Conservation (phyloP, 1,284 basidiomycete species). For the Heterobasidion irregulare region DNA sequence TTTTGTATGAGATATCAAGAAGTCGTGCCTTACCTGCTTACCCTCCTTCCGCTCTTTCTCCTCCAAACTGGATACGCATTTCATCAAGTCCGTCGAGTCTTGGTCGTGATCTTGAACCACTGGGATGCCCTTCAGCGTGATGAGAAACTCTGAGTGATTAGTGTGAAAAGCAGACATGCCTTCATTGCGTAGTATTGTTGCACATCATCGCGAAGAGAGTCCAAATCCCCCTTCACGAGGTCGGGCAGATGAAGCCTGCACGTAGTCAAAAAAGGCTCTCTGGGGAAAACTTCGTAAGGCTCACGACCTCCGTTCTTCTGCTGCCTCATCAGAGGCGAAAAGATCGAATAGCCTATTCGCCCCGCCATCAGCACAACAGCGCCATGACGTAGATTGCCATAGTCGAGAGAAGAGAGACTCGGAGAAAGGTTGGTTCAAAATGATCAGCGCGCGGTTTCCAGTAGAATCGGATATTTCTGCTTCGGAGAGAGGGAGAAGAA, state of each 20-base stretch:
- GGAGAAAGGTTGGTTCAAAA: constrained; percentile 86
- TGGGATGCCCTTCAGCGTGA: constrained; percentile 46
- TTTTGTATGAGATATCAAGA: too few relatives aligned
- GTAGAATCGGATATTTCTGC: background rate
- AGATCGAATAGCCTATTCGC: constrained; percentile 82
- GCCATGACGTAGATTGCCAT: constrained; percentile 62
- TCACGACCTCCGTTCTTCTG: background rate
- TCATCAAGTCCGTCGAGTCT: constrained; percentile 91
- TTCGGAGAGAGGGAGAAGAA: constrained; percentile 20
- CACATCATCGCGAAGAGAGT: constrained; percentile 79
- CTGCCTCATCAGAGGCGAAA: constrained; percentile 20
- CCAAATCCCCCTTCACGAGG: constrained; percentile 89
- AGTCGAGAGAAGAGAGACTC: constrained; percentile 51
- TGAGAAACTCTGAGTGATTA: background rate
- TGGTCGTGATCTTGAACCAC: constrained; percentile 68
- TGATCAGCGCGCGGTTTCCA: constrained; percentile 59
- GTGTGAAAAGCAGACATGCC: constrained; percentile 24
- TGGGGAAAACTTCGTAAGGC: background rate
- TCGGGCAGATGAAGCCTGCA: constrained; percentile 53
- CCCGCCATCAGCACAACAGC: constrained; percentile 88
- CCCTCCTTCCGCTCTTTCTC: constrained; percentile 38
- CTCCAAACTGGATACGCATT: constrained; percentile 68
- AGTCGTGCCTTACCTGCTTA: constrained; percentile 20
- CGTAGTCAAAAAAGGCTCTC: background rate
- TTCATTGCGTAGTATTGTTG: constrained; percentile 54